phyloP scores from a whole-genome alignment of 495 filamentous ascomycete genomes.

The Lepidopterella palustris region DNA sequence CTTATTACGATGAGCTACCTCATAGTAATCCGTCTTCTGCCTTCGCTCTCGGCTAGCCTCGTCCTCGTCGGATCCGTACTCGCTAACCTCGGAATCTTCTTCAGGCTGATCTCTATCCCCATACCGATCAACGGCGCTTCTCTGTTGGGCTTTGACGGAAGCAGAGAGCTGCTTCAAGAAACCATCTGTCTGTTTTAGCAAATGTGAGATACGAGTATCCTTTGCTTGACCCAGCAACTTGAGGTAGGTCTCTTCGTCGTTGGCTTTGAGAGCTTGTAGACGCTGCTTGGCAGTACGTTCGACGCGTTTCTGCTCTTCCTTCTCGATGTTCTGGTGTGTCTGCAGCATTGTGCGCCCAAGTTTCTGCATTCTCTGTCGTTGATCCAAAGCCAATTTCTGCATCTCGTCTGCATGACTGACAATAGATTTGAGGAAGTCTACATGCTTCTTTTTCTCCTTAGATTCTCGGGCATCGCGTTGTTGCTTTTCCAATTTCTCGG shows the following conservation, averaged over 20 bases:
- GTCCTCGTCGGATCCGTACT: conserved; percentile 44
- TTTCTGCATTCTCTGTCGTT: conserved; percentile 68
- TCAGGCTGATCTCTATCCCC: conserved; percentile 55
- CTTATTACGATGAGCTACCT: conserved; percentile 90
- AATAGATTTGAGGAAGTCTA: conserved; percentile 73
- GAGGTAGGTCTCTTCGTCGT: conserved; percentile 97
- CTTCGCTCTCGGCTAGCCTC: conserved; percentile 60
- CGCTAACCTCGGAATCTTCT: conserved; percentile 40
- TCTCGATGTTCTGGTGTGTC: conserved; percentile 93
- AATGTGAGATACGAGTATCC: conserved; percentile 96
- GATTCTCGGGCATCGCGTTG: conserved; percentile 91
- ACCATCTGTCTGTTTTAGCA: conserved; percentile 91
- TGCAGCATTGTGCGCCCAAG: conserved; percentile 77
- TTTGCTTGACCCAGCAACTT: conserved; percentile 96
- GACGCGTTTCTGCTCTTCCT: conserved; percentile 95
- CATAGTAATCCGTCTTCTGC: conserved; percentile 92
- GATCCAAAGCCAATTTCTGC: conserved; percentile 52
- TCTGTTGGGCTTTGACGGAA: conserved; percentile 88
- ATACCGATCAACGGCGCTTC: conserved; percentile 70
- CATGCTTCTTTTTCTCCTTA: conserved; percentile 92
- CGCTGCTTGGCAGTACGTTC: conserved; percentile 97
- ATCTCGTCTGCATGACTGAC: conserved; percentile 61
- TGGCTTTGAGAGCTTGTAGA: conserved; percentile 96
- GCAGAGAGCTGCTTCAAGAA: conserved; percentile 92
- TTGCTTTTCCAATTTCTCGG: conserved; percentile 97